Conservation (phyloP, 2,329 filamentous ascomycete genomes). For the Lachnellula suecica region DNA sequence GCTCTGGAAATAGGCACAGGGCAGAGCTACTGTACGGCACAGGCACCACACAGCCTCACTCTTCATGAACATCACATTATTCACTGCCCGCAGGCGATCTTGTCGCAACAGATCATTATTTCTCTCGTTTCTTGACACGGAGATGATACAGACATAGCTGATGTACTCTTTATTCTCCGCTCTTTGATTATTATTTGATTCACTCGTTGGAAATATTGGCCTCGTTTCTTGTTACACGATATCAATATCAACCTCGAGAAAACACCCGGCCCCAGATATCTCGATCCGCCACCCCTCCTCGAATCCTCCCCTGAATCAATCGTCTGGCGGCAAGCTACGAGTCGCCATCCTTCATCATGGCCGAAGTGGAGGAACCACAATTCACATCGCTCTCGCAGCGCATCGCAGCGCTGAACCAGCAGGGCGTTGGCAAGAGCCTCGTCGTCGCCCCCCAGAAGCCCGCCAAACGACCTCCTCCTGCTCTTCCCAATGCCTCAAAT, state of each 20-base stretch:
- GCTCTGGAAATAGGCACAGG: not conserved
- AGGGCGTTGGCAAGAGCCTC: constrained; percentile 22
- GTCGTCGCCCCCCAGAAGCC: constrained; percentile 13
- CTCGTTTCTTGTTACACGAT: too few species aligned
- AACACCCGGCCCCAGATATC: too few species aligned
- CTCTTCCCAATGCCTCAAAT: constrained; percentile 40
- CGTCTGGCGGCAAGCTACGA: not conserved
- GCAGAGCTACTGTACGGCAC: not conserved
- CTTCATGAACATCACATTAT: not conserved
- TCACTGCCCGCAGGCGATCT: not conserved
- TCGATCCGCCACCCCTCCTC: not conserved
- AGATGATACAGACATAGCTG: not conserved
- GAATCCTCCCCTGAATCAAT: not conserved
- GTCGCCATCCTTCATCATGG: constrained; percentile 42
- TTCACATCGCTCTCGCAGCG: constrained; percentile 61
- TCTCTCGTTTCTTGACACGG: not conserved
- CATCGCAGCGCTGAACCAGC: constrained; percentile 60
- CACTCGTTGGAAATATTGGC: too few species aligned
- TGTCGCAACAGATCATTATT: not conserved
- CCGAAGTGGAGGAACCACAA: constrained; percentile 60
- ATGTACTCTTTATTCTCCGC: too few species aligned
- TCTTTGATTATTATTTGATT: too few species aligned
- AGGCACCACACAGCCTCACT: constrained; percentile 1
- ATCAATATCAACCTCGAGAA: too few species aligned
- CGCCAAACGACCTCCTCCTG: constrained; percentile 57